Conservation (phyloP, 2,329 filamentous ascomycete genomes). For the Colletotrichum tamarilloi region DNA sequence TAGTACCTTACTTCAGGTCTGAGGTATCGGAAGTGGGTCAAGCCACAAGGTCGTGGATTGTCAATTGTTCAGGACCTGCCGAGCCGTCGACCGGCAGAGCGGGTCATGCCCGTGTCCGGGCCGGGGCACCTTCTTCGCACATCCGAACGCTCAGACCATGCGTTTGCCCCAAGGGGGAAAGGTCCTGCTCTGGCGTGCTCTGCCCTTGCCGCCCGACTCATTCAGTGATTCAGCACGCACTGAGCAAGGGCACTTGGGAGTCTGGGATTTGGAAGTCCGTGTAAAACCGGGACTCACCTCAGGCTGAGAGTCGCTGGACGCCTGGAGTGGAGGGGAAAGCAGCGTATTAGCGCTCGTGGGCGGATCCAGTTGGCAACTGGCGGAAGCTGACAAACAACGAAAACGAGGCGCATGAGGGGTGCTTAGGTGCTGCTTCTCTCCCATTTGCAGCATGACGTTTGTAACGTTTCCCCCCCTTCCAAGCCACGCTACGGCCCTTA, state of each 20-base stretch:
- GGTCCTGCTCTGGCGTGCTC: background rate
- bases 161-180: constrained; percentile 17
- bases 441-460: background rate
- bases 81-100: constrained; percentile 11
- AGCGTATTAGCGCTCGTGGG: background rate
- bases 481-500: background rate
- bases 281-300: background rate
- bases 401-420: background rate
- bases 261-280: too few species aligned
- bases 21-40: constrained; percentile 12
- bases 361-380: too few species aligned
- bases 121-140: constrained; percentile 1
- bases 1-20: too few species aligned
- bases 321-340: too few species aligned
- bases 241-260: background rate
- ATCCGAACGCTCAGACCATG: constrained; percentile 29
- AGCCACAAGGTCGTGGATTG: background rate
- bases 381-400: constrained; percentile 10
- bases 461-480: constrained; percentile 7
- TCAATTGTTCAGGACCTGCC: background rate
- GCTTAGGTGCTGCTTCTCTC: background rate
- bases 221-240: background rate
- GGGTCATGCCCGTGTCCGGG: constrained; percentile 11
- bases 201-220: background rate
- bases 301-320: background rate